These are phyloP conservation scores for Pseudogymnoascus pannorum DNA, from an alignment of 2,329 filamentous ascomycete species.

Conservation along the genomic window DNA sequence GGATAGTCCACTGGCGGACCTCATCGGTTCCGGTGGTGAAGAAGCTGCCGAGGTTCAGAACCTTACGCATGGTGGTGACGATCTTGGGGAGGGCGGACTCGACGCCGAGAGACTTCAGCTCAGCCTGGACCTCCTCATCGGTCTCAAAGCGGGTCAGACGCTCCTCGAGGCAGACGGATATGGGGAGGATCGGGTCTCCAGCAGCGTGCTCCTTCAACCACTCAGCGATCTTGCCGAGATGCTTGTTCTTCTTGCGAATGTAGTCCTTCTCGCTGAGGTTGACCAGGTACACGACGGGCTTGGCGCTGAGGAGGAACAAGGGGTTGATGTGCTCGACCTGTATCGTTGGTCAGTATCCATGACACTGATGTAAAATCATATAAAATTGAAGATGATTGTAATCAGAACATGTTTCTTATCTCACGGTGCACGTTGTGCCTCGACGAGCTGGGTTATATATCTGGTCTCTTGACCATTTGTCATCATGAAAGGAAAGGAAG, in stretches of 20 bases:
- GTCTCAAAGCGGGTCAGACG: conserved; percentile 74
- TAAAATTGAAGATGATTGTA: conserved; percentile 16
- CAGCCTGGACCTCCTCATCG: conserved; percentile 70
- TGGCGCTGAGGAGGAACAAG: conserved; percentile 87
- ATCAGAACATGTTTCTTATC: conserved; percentile 51
- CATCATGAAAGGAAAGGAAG: conserved; percentile 62
- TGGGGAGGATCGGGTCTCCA: conserved; percentile 85
- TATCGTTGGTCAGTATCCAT: conserved; percentile 16
- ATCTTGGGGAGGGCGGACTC: conserved; percentile 90
- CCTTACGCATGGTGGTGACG: conserved; percentile 86
- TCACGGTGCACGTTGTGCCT: conserved; percentile 83
- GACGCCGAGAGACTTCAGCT: conserved; percentile 80
- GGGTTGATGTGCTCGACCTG: conserved; percentile 98
- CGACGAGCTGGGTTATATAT: too few relatives aligned
- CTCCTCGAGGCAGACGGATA: conserved; percentile 90
- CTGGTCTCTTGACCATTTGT: conserved; percentile 93
- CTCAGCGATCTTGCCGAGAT: conserved; percentile 84
- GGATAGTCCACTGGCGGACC: conserved; percentile 96
- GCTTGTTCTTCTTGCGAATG: conserved; percentile 99
- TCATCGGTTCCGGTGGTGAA: conserved; percentile 96
- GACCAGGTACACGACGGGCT: conserved; percentile 94
- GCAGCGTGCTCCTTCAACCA: conserved; percentile 90
- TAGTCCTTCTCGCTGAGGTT: conserved; percentile 97
- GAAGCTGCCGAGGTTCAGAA: conserved; percentile 84
- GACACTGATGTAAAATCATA: conserved; percentile 19